These are phyloP conservation scores for Beauveria scarabaeidicola DNA, from an alignment of 2,329 filamentous ascomycete species.

Conservation along the genomic window DNA sequence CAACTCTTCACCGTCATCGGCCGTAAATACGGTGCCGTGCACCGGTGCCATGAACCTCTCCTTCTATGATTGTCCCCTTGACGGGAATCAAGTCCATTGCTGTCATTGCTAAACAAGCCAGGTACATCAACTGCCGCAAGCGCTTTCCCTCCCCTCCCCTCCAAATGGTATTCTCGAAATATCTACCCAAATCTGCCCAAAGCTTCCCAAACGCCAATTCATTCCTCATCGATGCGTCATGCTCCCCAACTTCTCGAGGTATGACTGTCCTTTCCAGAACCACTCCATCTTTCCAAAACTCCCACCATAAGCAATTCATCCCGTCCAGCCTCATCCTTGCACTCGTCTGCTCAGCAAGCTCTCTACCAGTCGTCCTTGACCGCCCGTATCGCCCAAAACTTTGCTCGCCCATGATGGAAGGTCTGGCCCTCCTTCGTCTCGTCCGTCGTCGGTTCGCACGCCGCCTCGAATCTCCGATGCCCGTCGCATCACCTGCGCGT, in stretches of 20 bases:
- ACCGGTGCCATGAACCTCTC: too few relatives aligned
- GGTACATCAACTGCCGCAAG: neutral
- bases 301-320: neutral
- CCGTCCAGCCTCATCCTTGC: neutral
- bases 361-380: slow-evolving; percentile 2
- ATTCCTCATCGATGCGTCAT: neutral
- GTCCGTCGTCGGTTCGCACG: neutral
- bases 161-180: neutral
- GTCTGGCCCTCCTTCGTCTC: slow-evolving; percentile 12
- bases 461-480: slow-evolving; percentile 21
- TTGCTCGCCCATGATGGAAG: slow-evolving; percentile 26
- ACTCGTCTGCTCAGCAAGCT: neutral
- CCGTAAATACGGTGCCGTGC: too few relatives aligned
- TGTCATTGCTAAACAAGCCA: neutral
- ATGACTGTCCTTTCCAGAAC: neutral
- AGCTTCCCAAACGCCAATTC: neutral
- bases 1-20: neutral
- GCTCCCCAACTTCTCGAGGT: neutral
- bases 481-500: slow-evolving; percentile 26
- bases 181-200: too few relatives aligned
- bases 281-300: neutral
- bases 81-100: neutral
- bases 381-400: slow-evolving; percentile 15
- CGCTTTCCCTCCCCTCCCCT: neutral
- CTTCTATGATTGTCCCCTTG: too few relatives aligned